phyloP scores from a whole-genome alignment of 2,329 filamentous ascomycete genomes.

The Hypomyces perniciosus region DNA sequence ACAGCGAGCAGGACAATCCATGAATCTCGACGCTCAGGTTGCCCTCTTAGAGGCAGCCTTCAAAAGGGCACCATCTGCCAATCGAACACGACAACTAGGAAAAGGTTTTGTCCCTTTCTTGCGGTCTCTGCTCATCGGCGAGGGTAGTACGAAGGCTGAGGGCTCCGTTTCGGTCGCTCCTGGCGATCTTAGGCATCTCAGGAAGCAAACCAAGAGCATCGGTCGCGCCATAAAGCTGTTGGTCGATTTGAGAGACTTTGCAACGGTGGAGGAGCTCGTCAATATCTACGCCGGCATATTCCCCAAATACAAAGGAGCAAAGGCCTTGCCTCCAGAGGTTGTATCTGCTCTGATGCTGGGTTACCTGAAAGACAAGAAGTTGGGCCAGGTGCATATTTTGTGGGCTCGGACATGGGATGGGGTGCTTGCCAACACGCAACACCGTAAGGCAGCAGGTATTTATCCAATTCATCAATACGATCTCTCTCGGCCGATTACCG shows the following conservation, averaged over 20 bases:
- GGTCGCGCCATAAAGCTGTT: conserved; percentile 31
- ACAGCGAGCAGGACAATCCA: conserved; percentile 33
- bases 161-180: conserved; percentile 1
- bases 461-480: conserved; percentile 48
- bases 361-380: conserved; percentile 51
- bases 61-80: conserved; percentile 18
- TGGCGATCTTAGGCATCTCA: conserved; percentile 19
- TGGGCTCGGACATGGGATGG: conserved; percentile 59
- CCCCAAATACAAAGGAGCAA: conserved; percentile 25
- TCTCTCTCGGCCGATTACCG: conserved; percentile 42
- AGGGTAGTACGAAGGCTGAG: not conserved
- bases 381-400: conserved; percentile 54
- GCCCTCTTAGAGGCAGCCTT: conserved; percentile 37
- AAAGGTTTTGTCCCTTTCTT: conserved; percentile 27
- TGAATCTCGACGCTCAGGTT: conserved; percentile 39
- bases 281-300: conserved; percentile 44
- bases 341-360: conserved; percentile 63
- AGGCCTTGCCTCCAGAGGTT: conserved; percentile 46
- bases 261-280: conserved; percentile 53
- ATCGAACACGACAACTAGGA: conserved; percentile 20
- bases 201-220: conserved; percentile 23
- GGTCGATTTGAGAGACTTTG: conserved; percentile 35
- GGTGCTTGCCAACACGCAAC: conserved; percentile 34
- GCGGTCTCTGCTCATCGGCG: conserved; percentile 15
- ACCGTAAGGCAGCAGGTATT: conserved; percentile 22